These are phyloP conservation scores for Nakazawaea ishiwadae DNA, from an alignment of 805 yeast species.

Conservation along the genomic window DNA sequence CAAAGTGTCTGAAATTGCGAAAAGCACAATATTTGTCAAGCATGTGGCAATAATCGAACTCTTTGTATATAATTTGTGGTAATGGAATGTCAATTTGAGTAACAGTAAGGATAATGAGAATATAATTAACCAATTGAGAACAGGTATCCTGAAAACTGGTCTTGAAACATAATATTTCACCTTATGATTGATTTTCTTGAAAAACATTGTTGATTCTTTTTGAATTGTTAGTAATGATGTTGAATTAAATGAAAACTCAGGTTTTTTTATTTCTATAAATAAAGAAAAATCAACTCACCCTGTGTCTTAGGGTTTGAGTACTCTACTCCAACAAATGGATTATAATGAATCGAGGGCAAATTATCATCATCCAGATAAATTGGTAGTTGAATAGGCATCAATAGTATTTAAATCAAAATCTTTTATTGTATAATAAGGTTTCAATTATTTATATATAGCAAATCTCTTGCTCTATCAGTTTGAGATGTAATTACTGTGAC, in stretches of 20 bases:
- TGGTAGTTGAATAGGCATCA: constrained; percentile 13
- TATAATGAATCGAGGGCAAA: constrained; percentile 1
- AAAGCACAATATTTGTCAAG: constrained; percentile 72
- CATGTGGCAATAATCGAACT: constrained; percentile 75
- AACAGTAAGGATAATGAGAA: constrained; percentile 43
- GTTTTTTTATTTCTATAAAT: too few relatives aligned
- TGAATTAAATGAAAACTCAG: too few relatives aligned
- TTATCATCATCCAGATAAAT: constrained; percentile 6
- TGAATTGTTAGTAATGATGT: background rate
- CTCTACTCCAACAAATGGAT: constrained; percentile 11
- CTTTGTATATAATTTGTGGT: constrained; percentile 55
- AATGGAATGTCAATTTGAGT: constrained; percentile 48
- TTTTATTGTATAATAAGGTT: too few relatives aligned
- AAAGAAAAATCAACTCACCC: constrained; percentile 2
- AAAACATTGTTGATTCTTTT: background rate
- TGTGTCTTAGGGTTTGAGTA: background rate
- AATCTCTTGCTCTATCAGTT: too few relatives aligned
- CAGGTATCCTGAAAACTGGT: constrained; percentile 36
- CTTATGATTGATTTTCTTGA: constrained; percentile 2
- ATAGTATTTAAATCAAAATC: too few relatives aligned
- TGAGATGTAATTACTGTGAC: too few relatives aligned
- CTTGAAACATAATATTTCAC: background rate
- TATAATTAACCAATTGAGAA: constrained; percentile 51
- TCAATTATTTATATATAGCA: too few relatives aligned
- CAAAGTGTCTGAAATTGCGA: constrained; percentile 86